Percentiles rank a stretch among this genome's conserved stretches.
Evolutionary conservation across 495 filamentous ascomycete species (phyloP).

Genomic region (Aspergillus avenaceus): DNA sequence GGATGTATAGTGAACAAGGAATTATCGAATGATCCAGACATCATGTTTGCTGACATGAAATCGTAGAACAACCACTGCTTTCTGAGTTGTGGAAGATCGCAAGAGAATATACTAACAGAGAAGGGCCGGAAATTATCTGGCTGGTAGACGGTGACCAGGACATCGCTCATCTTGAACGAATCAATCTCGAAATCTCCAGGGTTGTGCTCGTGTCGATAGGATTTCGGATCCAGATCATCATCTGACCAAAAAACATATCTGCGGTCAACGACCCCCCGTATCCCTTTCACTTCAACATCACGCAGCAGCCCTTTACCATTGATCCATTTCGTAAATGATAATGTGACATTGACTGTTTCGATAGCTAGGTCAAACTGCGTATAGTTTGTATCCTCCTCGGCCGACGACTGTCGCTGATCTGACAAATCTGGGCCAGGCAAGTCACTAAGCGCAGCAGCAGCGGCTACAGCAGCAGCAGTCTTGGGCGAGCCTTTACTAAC

Average conservation of each 20-base stretch:
- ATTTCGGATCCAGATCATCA: slow-evolving; percentile 76
- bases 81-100: slow-evolving; percentile 84
- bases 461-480: slow-evolving; percentile 81
- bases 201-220: slow-evolving; percentile 79
- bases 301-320: slow-evolving; percentile 90
- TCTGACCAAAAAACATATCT: slow-evolving; percentile 69
- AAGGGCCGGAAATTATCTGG: slow-evolving; percentile 87
- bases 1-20: slow-evolving; percentile 97
- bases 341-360: slow-evolving; percentile 89
- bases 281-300: slow-evolving; percentile 89
- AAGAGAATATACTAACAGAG: slow-evolving; percentile 90
- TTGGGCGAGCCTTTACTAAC: slow-evolving; percentile 92
- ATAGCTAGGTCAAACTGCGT: slow-evolving; percentile 96
- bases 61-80: slow-evolving; percentile 99
- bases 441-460: slow-evolving; percentile 58
- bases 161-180: slow-evolving; percentile 90
- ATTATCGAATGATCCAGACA: slow-evolving; percentile 93
- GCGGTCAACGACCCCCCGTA: slow-evolving; percentile 93
- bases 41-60: slow-evolving; percentile 89
- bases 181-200: slow-evolving; percentile 96
- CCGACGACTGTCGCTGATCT: slow-evolving; percentile 18
- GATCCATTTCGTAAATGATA: slow-evolving; percentile 98
- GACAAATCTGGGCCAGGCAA: slow-evolving; percentile 15
- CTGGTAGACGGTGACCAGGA: slow-evolving; percentile 89
- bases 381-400: slow-evolving; percentile 90